Base-by-base conservation (phyloP, 2,329 filamentous ascomycete genomes). In the Aspergillus brasiliensis region DNA sequence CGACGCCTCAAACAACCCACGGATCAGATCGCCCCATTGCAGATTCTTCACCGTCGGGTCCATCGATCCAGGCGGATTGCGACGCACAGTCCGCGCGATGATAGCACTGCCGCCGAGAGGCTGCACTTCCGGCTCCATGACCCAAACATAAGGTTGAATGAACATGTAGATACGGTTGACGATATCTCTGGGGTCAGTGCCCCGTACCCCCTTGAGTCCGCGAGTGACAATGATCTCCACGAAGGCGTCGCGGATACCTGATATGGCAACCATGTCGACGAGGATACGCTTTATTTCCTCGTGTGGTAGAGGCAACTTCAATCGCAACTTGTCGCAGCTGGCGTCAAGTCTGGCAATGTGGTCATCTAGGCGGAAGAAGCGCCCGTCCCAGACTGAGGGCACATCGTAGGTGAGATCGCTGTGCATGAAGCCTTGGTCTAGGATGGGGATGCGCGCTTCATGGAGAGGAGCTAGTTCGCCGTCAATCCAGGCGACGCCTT, bases 331-430 rank as follows among this genome's bases (percentile, higher is more conserved):
- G 10, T 61, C 63, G 64, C 80, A 82, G 65, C 75, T 80, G 0
- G 63, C 62, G 15, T 80, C 73, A 0, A 83, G 68, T 3, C 81
- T 77, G 19, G 68, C 65, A 1, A 83, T 63, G 61, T 83, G 82
- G 57, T 83, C 80, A 47, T 82, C 79, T 0, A 83, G 77, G 0
- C 81, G 81, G 70, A 83, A 83, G 65, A 81, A 81, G 3, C 78
- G 78, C 0, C 81, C 80, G 49, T 83, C 80, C 82, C 82, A 83
- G 23, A 83, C 79, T 0, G 80, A 68, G 0, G 80, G 80, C 0
- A 83, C 82, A 54, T 83, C 81, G 66, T 83, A 83, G 1, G 82
- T 83, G 1, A 83, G 65, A 51, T 83, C 81, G 68, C 80, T 77
- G 75, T 31, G 47, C 8, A 51, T 15, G 25, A 51, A 51, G 47